phyloP scores from a whole-genome alignment of 345 rosid genomes.

The Hibiscus tridactylites region DNA sequence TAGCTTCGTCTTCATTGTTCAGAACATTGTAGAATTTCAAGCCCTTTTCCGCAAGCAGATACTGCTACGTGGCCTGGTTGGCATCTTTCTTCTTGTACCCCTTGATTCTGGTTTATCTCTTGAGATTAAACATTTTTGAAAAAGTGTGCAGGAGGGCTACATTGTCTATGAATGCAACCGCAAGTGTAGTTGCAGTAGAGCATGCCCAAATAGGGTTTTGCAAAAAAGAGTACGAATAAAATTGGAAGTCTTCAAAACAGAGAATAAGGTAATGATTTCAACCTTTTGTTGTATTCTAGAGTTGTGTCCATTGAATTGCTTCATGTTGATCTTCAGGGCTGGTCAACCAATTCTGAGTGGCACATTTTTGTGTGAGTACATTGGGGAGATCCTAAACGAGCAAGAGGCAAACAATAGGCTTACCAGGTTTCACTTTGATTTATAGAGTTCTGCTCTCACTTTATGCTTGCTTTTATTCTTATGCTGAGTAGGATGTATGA shows the following conservation, averaged over 20 bases:
- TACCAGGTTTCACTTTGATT: slow-evolving; percentile 38
- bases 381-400: slow-evolving; percentile 75
- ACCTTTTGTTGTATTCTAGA: slow-evolving; percentile 4
- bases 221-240: slow-evolving; percentile 67
- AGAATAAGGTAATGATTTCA: slow-evolving; percentile 55
- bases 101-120: slow-evolving; percentile 1
- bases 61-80: not conserved
- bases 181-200: slow-evolving; percentile 61
- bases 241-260: slow-evolving; percentile 73
- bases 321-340: slow-evolving; percentile 38
- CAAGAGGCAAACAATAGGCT: slow-evolving; percentile 58
- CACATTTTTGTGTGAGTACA: slow-evolving; percentile 77
- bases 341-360: slow-evolving; percentile 80
- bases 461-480: not conserved
- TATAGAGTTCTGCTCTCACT: slow-evolving; percentile 1
- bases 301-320: slow-evolving; percentile 9
- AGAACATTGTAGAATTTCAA: not conserved
- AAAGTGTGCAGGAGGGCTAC: slow-evolving; percentile 81
- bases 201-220: slow-evolving; percentile 84
- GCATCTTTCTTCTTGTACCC: not conserved
- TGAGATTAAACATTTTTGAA: not conserved
- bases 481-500: slow-evolving; percentile 2
- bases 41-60: not conserved
- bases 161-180: slow-evolving; percentile 93
- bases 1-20: not conserved